These are phyloP conservation scores for Roridomyces roridus DNA, from an alignment of 768 basidiomycete species.

Conservation along the genomic window DNA sequence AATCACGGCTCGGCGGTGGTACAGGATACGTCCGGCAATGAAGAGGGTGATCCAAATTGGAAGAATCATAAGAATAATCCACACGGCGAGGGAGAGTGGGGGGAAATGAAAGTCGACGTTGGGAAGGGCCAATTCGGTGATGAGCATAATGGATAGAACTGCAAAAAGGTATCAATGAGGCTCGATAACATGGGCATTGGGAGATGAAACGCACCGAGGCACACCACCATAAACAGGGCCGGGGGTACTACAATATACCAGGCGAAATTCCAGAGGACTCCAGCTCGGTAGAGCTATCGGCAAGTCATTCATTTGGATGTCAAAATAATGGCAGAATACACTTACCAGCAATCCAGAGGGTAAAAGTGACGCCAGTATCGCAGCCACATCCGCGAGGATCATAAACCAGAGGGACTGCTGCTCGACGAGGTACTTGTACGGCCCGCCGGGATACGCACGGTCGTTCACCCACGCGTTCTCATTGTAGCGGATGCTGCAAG, in stretches of 20 bases:
- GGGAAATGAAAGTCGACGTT: slow-evolving; percentile 29
- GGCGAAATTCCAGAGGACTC: slow-evolving; percentile 34
- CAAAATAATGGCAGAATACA: background rate
- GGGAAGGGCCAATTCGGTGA: slow-evolving; percentile 38
- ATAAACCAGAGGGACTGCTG: slow-evolving; percentile 31
- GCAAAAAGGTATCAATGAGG: background rate
- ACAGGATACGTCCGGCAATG: slow-evolving; percentile 38
- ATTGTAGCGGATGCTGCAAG: slow-evolving; percentile 18
- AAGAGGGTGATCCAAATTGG: slow-evolving; percentile 37
- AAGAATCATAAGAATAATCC: slow-evolving; percentile 39
- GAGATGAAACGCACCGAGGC: slow-evolving; percentile 18
- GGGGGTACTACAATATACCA: slow-evolving; percentile 29
- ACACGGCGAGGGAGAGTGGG: slow-evolving; percentile 37
- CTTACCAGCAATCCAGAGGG: slow-evolving; percentile 46
- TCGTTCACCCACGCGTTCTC: slow-evolving; percentile 24
- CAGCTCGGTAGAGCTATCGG: slow-evolving; percentile 42
- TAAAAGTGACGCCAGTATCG: slow-evolving; percentile 39
- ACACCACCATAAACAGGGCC: slow-evolving; percentile 25
- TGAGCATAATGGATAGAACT: slow-evolving; percentile 39
- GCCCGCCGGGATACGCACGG: slow-evolving; percentile 22
- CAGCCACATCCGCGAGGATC: slow-evolving; percentile 29
- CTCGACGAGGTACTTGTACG: slow-evolving; percentile 35
- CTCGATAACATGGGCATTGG: background rate
- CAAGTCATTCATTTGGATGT: background rate
- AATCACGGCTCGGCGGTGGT: slow-evolving; percentile 30